Percentiles rank a stretch among this genome's conserved stretches.
Evolutionary conservation across 805 yeast species (phyloP).

Genomic region (Kuraishia piskuri): DNA sequence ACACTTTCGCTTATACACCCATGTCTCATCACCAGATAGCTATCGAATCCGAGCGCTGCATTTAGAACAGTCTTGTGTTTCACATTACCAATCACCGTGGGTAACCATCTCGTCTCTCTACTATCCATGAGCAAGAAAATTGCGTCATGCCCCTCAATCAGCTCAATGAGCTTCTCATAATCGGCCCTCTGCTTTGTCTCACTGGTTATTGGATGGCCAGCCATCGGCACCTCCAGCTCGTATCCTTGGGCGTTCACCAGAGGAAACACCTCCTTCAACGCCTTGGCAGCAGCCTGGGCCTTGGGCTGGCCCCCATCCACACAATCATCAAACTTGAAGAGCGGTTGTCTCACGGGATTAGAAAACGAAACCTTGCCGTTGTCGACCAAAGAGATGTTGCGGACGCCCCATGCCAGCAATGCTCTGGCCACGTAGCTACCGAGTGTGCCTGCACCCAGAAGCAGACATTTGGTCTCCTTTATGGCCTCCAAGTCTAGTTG

Average conservation of each 20-base stretch:
- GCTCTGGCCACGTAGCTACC: constrained; percentile 89
- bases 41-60: constrained; percentile 93
- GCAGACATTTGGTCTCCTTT: constrained; percentile 50
- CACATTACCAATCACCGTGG: constrained; percentile 71
- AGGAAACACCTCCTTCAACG: constrained; percentile 71
- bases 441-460: constrained; percentile 94
- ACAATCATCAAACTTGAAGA: constrained; percentile 78
- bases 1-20: constrained; percentile 36
- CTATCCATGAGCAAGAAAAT: constrained; percentile 85
- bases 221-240: constrained; percentile 83
- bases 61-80: constrained; percentile 70
- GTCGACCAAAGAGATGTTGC: constrained; percentile 81
- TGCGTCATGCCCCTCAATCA: constrained; percentile 65
- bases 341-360: constrained; percentile 92
- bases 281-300: constrained; percentile 69
- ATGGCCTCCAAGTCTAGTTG: constrained; percentile 61
- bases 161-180: constrained; percentile 39
- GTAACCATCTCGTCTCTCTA: constrained; percentile 96
- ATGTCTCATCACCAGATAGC: constrained; percentile 90
- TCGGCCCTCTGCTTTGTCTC: constrained; percentile 40
- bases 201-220: constrained; percentile 76
- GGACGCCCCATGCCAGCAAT: constrained; percentile 90
- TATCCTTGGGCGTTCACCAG: constrained; percentile 58
- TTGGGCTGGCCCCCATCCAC: constrained; percentile 66
- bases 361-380: constrained; percentile 84